Percentiles rank a stretch among this genome's conserved stretches.
Evolutionary conservation across 1,139 yeast species (phyloP).

Genomic region (Zygoascus hellenicus): DNA sequence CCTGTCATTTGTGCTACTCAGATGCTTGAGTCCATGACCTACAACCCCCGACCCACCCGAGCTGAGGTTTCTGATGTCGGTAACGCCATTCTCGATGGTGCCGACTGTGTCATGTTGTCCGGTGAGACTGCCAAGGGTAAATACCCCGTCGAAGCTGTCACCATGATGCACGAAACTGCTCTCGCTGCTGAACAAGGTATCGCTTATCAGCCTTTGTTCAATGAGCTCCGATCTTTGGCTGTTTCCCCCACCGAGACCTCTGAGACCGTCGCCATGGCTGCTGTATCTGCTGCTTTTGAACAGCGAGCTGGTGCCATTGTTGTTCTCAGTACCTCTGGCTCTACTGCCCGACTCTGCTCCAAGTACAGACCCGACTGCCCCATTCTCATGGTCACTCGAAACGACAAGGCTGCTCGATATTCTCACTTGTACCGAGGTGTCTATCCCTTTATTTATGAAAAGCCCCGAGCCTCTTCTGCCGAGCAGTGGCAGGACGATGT

Average conservation of each 20-base stretch:
- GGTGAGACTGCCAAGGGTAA: conserved; percentile 99
- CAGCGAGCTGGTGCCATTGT: conserved; percentile 96
- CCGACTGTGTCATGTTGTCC: conserved; percentile 99
- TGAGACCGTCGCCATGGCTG: conserved; percentile 96
- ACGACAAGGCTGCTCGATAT: conserved; percentile 86
- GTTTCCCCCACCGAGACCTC: conserved; percentile 86
- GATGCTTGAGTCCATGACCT: conserved; percentile 99
- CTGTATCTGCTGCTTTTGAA: conserved; percentile 94
- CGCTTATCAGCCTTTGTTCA: conserved; percentile 80
- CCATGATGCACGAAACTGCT: conserved; percentile 98
- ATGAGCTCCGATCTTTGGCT: conserved; percentile 83
- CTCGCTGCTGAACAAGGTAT: conserved; percentile 96
- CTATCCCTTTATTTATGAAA: conserved; percentile 83
- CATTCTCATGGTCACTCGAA: conserved; percentile 96
- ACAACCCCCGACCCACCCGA: conserved; percentile 99
- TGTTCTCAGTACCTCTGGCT: conserved; percentile 91
- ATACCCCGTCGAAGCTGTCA: conserved; percentile 95
- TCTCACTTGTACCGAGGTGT: conserved; percentile 98
- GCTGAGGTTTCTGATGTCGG: conserved; percentile 99
- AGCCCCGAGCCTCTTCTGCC: conserved; percentile 49
- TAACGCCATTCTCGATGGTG: conserved; percentile 98
- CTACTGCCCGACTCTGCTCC: conserved; percentile 91
- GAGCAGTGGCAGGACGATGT: conserved; percentile 94
- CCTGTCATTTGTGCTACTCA: conserved; percentile 99
- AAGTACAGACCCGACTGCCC: conserved; percentile 98